Conservation (phyloP, 345 rosid species). For the Orychophragmus violaceus region DNA sequence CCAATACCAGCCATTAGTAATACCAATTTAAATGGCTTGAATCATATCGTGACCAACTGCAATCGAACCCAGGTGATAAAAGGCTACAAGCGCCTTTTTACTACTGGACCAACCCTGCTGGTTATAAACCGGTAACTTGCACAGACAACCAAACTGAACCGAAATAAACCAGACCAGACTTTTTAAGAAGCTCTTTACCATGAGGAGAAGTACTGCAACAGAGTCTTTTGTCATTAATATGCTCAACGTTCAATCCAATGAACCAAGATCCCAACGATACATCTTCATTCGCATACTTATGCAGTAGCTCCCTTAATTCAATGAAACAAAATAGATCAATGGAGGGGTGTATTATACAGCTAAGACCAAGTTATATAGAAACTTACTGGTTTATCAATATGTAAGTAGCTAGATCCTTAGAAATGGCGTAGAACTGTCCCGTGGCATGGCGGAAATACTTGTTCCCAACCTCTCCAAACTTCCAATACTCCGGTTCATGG, state of each 20-base stretch:
- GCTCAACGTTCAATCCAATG: too few relatives aligned
- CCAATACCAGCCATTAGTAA: too few relatives aligned
- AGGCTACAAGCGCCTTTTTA: too few relatives aligned
- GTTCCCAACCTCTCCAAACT: conserved; percentile 73
- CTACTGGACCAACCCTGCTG: too few relatives aligned
- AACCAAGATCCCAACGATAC: conserved; percentile 57
- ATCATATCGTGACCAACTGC: too few relatives aligned
- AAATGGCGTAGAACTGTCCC: conserved; percentile 84
- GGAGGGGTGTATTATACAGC: too few relatives aligned
- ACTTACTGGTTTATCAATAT: conserved; percentile 68
- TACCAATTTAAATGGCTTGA: too few relatives aligned
- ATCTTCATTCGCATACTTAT: conserved; percentile 60
- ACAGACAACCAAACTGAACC: background rate
- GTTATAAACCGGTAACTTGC: background rate
- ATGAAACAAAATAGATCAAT: background rate
- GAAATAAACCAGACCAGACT: background rate
- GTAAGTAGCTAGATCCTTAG: conserved; percentile 75
- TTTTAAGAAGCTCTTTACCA: conserved; percentile 38
- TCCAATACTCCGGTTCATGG: conserved; percentile 90
- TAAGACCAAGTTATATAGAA: background rate
- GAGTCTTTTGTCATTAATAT: too few relatives aligned
- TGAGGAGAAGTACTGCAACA: conserved; percentile 68
- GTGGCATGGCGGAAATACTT: conserved; percentile 86
- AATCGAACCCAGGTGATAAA: too few relatives aligned
- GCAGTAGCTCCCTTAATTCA: conserved; percentile 47